A percentile compares a stretch with the other conserved stretches of the same genome.
phyloP scores from a whole-genome alignment of 2,329 filamentous ascomycete species.

The Cladosporium halotolerans region DNA sequence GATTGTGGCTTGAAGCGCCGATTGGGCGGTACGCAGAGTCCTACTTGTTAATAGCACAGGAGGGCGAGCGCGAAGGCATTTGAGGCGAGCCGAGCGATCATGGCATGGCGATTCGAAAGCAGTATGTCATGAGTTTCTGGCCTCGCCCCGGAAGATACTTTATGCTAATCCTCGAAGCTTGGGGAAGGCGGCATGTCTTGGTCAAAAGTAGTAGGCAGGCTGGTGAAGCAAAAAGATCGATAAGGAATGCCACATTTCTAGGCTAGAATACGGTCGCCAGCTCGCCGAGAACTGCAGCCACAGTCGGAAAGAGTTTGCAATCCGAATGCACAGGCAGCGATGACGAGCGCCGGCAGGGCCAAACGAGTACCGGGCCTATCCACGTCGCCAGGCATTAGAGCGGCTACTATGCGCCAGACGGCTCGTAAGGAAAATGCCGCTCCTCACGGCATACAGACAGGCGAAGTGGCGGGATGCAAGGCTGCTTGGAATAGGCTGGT shows the following conservation, averaged over 20 bases:
- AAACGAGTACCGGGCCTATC: not conserved
- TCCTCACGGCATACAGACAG: not conserved
- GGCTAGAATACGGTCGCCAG: not conserved
- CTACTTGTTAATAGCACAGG: too few species aligned
- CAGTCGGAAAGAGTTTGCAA: constrained; percentile 11
- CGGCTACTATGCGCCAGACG: not conserved
- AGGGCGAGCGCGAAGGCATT: not conserved
- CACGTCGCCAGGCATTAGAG: constrained; percentile 1
- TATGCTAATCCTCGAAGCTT: constrained; percentile 6
- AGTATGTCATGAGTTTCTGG: not conserved
- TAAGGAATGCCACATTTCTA: constrained; percentile 5
- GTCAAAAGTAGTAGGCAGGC: constrained; percentile 1
- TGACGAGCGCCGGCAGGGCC: constrained; percentile 1
- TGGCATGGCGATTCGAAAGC: not conserved
- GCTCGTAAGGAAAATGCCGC: constrained; percentile 9
- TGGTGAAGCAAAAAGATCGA: not conserved
- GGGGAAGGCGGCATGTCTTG: constrained; percentile 6
- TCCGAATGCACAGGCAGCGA: constrained; percentile 3
- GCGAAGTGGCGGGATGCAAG: constrained; percentile 1
- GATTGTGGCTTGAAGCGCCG: constrained; percentile 4
- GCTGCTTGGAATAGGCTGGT: constrained; percentile 4
- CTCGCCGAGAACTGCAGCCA: constrained; percentile 5
- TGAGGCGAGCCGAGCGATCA: not conserved
- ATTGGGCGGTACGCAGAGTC: not conserved
- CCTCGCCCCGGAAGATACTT: constrained; percentile 5